phyloP scores from a whole-genome alignment of 345 rosid species.

The Hypericum androsaemum region DNA sequence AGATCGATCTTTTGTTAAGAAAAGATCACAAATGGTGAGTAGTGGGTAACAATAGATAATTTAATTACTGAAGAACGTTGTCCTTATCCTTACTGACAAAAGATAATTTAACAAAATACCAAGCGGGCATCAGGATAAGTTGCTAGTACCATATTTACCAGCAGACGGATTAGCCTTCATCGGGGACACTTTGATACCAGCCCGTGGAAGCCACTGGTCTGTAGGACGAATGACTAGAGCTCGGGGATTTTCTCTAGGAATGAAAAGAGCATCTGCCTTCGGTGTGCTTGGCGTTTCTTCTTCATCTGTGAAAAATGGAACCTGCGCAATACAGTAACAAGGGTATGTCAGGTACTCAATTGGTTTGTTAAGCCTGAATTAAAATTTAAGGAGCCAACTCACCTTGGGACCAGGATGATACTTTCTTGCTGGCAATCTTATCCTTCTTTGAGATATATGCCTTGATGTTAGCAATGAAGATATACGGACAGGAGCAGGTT shows the following conservation, averaged over 20 bases:
- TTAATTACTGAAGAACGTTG: no score
- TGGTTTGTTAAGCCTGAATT: no score
- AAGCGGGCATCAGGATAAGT: no score
- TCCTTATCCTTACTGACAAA: no score
- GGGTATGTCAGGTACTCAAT: no score
- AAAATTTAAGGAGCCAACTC: conserved; percentile 7
- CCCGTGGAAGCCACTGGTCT: conserved; percentile 44
- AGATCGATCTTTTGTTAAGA: no score
- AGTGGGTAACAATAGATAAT: no score
- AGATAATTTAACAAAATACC: no score
- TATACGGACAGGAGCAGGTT: conserved; percentile 62
- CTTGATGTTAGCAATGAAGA: conserved; percentile 75
- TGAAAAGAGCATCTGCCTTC: conserved; percentile 73
- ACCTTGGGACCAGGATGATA: conserved; percentile 66
- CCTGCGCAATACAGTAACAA: conserved; percentile 33
- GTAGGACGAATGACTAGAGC: conserved; percentile 60
- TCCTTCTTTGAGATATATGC: conserved; percentile 66
- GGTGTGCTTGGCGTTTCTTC: conserved; percentile 76
- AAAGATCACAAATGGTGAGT: no score
- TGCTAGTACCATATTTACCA: no score
- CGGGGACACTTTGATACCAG: conserved; percentile 37
- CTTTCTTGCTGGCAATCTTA: conserved; percentile 65
- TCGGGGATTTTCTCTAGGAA: conserved; percentile 94
- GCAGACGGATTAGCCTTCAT: conserved; percentile 19
- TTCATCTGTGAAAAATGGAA: conserved; percentile 77